Evolutionary conservation across 306 rosid species (phyloP).

Genomic region (Fagus crenata): DNA sequence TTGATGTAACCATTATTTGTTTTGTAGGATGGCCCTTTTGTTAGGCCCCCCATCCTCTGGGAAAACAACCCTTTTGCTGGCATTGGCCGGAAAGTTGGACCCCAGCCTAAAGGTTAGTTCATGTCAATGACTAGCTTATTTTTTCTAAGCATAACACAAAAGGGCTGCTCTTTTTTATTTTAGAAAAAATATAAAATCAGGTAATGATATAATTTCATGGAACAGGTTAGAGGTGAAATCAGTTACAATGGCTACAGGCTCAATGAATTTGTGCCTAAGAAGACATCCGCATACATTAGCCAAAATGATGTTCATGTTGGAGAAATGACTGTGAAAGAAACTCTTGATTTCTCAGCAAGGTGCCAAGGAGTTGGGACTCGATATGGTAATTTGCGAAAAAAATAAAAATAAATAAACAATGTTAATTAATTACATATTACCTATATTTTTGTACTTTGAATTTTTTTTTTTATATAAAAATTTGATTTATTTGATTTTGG

Average conservation of each 20-base stretch:
- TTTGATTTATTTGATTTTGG: neutral
- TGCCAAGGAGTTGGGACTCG: constrained; percentile 94
- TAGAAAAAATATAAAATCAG: neutral
- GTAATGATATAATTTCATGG: neutral
- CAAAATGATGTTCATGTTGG: constrained; percentile 94
- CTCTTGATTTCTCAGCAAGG: constrained; percentile 89
- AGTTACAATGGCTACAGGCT: constrained; percentile 71
- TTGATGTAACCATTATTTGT: neutral
- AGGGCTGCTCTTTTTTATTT: neutral
- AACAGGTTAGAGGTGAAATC: constrained; percentile 68
- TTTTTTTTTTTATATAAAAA: neutral
- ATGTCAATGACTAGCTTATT: neutral
- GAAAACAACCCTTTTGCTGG: constrained; percentile 84
- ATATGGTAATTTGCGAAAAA: constrained; percentile 55
- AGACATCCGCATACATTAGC: constrained; percentile 92
- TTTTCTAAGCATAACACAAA: neutral
- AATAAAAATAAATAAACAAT: too few species aligned
- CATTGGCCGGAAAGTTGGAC: constrained; percentile 94
- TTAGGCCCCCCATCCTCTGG: constrained; percentile 97
- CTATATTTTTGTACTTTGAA: too few species aligned
- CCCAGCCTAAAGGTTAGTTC: constrained; percentile 53
- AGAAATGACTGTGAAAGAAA: constrained; percentile 95
- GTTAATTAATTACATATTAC: neutral
- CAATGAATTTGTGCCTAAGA: constrained; percentile 77
- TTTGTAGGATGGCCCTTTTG: constrained; percentile 77